These are phyloP conservation scores for Colletotrichum falcatum DNA, from an alignment of 2,329 filamentous ascomycete species.

Conservation along the genomic window DNA sequence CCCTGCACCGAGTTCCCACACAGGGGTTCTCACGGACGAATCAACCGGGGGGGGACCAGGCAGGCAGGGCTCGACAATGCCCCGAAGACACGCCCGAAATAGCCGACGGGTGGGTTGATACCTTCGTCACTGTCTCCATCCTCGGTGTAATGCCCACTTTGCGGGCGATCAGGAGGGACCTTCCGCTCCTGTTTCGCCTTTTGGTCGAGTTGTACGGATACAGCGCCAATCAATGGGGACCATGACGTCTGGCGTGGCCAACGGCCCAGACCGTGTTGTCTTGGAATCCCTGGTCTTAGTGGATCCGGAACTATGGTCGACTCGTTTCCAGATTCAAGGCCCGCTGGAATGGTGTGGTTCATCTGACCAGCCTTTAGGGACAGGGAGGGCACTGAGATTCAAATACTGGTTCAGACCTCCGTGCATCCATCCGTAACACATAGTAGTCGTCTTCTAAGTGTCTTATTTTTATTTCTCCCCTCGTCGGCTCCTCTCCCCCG, in stretches of 20 bases:
- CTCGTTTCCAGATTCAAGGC: conserved; percentile 3
- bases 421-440: no score
- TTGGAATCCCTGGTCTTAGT: conserved; percentile 24
- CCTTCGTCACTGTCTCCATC: conserved; percentile 9
- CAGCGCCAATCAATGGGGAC: conserved; percentile 25
- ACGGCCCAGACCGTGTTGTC: conserved; percentile 13
- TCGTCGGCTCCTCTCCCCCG: neutral
- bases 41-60: neutral
- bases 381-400: neutral
- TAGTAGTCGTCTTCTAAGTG: neutral
- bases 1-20: conserved; percentile 5
- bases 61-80: neutral
- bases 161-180: conserved; percentile 20
- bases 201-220: neutral
- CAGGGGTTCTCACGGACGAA: neutral
- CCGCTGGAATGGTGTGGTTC: conserved; percentile 1
- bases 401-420: conserved; percentile 4
- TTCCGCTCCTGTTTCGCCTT: conserved; percentile 1
- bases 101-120: neutral
- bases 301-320: conserved; percentile 31
- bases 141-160: neutral
- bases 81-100: neutral
- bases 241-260: conserved; percentile 30
- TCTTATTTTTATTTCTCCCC: neutral
- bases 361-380: neutral